Evolutionary conservation across 202 grass and related monocot species (phyloP).

Genomic region (Setaria italica): DNA sequence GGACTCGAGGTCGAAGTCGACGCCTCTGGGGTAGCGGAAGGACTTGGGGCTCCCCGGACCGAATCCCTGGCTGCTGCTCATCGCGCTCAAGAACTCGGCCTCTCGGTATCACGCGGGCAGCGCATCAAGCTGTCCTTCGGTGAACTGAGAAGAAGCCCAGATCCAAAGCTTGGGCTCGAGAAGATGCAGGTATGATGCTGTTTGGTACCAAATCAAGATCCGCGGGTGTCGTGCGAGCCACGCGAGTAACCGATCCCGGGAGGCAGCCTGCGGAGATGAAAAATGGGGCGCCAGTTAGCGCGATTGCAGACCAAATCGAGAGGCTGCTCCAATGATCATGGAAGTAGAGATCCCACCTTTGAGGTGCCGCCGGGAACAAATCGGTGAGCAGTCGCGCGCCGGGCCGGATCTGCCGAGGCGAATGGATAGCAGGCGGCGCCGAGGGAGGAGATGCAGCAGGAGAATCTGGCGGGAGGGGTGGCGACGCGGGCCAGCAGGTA

Average conservation of each 20-base stretch:
- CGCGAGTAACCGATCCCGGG: not conserved
- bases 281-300: not conserved
- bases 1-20: constrained; percentile 79
- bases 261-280: not conserved
- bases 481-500: not conserved
- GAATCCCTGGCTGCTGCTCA: constrained; percentile 80
- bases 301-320: not conserved
- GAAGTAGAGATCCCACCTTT: constrained; percentile 11
- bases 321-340: not conserved
- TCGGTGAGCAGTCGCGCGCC: not conserved
- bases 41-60: constrained; percentile 77
- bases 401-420: not conserved
- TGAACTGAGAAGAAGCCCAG: not conserved
- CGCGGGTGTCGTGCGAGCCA: not conserved
- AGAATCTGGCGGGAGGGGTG: not conserved
- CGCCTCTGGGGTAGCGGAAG: constrained; percentile 68
- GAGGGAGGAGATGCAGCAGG: not conserved
- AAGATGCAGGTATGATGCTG: not conserved
- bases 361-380: not conserved
- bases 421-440: not conserved
- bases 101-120: not conserved
- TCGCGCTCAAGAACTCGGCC: constrained; percentile 42
- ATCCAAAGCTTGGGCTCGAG: not conserved
- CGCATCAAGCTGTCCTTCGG: not conserved
- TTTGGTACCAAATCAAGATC: constrained; percentile 20